Conservation (phyloP, 2,329 filamentous ascomycete species). For the Alternaria solani region DNA sequence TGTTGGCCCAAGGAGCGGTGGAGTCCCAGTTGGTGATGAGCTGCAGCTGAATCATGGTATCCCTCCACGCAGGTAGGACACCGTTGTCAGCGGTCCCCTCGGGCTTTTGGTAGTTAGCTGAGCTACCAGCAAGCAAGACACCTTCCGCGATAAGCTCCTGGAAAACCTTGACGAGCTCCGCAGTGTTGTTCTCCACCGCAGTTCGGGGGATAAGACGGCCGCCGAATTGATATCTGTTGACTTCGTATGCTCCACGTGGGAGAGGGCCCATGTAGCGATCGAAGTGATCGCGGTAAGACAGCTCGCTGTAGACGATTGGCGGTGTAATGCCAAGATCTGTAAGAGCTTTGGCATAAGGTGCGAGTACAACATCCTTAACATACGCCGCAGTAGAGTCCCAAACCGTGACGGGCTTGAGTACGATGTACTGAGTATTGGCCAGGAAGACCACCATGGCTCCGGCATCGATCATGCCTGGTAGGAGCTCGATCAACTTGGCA, state of each 20-base stretch:
- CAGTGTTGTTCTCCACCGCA: constrained; percentile 27
- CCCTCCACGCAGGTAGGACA: constrained; percentile 37
- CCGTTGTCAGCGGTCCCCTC: constrained; percentile 25
- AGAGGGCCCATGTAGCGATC: constrained; percentile 37
- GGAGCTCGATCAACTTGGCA: constrained; percentile 21
- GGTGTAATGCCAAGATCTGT: constrained; percentile 27
- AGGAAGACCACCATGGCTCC: constrained; percentile 32
- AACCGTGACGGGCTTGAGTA: constrained; percentile 13
- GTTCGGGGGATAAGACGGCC: constrained; percentile 30
- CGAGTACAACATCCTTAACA: constrained; percentile 29
- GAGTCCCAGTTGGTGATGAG: constrained; percentile 33
- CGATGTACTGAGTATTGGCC: constrained; percentile 19
- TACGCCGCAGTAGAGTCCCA: constrained; percentile 19
- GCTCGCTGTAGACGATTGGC: constrained; percentile 28
- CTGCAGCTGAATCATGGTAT: constrained; percentile 28
- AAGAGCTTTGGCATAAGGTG: constrained; percentile 34
- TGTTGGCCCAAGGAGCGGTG: constrained; percentile 19
- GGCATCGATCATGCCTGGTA: constrained; percentile 32
- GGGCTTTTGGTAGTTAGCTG: constrained; percentile 26
- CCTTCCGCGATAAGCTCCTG: constrained; percentile 22
- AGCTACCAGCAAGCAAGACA: constrained; percentile 27
- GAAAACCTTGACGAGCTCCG: constrained; percentile 22
- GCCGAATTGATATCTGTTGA: constrained; percentile 31
- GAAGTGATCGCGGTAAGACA: constrained; percentile 37
- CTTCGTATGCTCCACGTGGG: constrained; percentile 29